Conservation (phyloP, 306 rosid species). For the Myrica gale region DNA sequence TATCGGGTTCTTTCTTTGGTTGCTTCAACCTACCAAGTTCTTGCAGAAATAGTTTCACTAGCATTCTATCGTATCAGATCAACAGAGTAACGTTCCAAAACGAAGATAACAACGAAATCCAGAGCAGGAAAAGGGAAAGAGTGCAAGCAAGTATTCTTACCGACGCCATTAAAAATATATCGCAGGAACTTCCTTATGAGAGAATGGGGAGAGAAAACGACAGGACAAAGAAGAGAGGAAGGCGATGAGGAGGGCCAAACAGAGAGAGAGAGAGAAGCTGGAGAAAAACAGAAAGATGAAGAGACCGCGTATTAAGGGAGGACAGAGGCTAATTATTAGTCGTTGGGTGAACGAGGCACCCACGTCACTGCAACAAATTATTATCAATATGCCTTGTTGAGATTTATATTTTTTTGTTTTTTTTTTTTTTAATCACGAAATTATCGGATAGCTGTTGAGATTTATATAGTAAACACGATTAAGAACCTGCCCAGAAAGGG, state of each 20-base stretch:
- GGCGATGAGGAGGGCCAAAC: not conserved
- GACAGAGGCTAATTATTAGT: not conserved
- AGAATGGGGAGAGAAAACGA: constrained; percentile 10
- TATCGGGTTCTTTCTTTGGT: not conserved
- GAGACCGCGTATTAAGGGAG: no score
- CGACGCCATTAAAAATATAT: constrained; percentile 37
- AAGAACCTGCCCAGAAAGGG: no score
- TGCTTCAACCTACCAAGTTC: not conserved
- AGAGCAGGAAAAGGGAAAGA: not conserved
- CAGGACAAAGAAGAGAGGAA: not conserved
- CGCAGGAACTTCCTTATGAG: constrained; percentile 13
- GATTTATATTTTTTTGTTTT: no score
- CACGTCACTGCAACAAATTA: not conserved
- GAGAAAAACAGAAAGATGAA: no score
- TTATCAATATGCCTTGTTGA: no score
- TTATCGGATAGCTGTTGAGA: no score
- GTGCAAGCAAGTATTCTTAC: constrained; percentile 13
- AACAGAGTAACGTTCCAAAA: not conserved
- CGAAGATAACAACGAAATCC: not conserved
- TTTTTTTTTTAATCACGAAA: no score
- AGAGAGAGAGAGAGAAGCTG: no score
- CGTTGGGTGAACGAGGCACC: not conserved
- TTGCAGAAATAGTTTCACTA: no score
- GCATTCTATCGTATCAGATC: no score
- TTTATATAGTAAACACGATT: no score